Base-by-base conservation (phyloP, 768 basidiomycete genomes). In the Phallus indusiatus region DNA sequence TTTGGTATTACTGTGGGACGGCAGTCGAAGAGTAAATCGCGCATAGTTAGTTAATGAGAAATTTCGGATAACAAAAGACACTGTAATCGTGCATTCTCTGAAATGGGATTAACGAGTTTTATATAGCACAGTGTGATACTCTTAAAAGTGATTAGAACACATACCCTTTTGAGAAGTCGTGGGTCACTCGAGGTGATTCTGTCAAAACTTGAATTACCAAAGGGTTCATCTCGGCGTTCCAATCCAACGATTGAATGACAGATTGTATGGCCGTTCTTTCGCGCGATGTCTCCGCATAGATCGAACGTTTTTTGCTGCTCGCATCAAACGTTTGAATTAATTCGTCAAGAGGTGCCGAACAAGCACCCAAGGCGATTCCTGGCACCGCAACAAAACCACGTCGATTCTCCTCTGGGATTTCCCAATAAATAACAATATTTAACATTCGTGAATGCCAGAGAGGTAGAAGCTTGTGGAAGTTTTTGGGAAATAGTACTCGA, bases 211-310 rank as follows among this genome's bases (percentile, higher is more conserved):
- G 60, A 35, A 88, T 73, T 7, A 79, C 75, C 1, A 88, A 60
- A 7, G 93, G 91, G 66, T 93, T 81, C 76, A 82, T 86, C 70
- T 94, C 90, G 14, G 70, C 66, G 62, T 91, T 91, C 82, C 93
- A 86, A 68, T 86, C 83, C 61, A 85, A 85, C 4, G 75, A 70
- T 36, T 81, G 75, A 47, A 96, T 78, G 9, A 84, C 81, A 53
- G 82, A 75, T 54, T 94, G 66, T 34, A 94, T 72, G 54, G 83
- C 82, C 63, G 70, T 69, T 66, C 82, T 83, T 70, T 93, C 84
- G 52, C 86, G 76, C 61, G 80, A 81, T 5, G 93, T 95, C 74
- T 97, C 92, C 20, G 90, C 91, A 67, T 92, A 97, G 81, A 96
- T 91, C 62, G 82, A 90, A 49, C 92, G 80, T 61, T 84, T 88